Conservation (phyloP, 2,329 filamentous ascomycete species). For the Pyrenochaeta sp. region DNA sequence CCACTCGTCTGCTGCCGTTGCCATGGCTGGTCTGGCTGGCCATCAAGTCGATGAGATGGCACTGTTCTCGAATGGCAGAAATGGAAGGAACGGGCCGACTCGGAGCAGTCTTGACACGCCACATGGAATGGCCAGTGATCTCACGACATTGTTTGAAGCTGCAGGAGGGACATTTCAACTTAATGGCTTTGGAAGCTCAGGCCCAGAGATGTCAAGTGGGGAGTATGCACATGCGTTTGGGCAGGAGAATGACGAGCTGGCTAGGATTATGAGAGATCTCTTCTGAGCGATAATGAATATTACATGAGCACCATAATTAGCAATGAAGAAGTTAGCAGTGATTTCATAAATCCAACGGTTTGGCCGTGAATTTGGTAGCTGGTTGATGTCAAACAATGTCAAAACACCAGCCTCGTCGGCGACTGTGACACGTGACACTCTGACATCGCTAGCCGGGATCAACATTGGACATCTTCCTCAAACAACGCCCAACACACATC, state of each 20-base stretch:
- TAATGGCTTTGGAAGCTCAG: constrained; percentile 33
- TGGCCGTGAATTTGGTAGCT: too few relatives aligned
- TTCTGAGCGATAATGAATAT: constrained; percentile 61
- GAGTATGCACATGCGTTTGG: constrained; percentile 57
- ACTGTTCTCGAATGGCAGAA: constrained; percentile 53
- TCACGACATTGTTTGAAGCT: constrained; percentile 70
- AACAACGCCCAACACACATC: constrained; percentile 14
- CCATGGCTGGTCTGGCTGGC: constrained; percentile 70
- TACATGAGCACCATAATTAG: too few relatives aligned
- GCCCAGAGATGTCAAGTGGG: constrained; percentile 47
- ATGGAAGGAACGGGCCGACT: constrained; percentile 36
- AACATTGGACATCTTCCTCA: constrained; percentile 20
- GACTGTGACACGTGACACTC: neutral
- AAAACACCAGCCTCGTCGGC: neutral
- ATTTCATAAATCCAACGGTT: too few relatives aligned
- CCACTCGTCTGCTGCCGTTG: constrained; percentile 68
- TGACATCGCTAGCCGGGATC: constrained; percentile 22
- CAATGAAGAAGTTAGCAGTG: too few relatives aligned
- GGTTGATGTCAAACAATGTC: too few relatives aligned
- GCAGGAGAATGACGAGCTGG: constrained; percentile 67
- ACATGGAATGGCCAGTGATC: constrained; percentile 68
- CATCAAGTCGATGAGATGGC: constrained; percentile 66
- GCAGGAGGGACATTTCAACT: constrained; percentile 59
- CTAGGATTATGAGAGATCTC: constrained; percentile 65
- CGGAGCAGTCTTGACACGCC: constrained; percentile 62